Base-by-base conservation (phyloP, 257 asterid species). In the Haberlea rhodopensis region DNA sequence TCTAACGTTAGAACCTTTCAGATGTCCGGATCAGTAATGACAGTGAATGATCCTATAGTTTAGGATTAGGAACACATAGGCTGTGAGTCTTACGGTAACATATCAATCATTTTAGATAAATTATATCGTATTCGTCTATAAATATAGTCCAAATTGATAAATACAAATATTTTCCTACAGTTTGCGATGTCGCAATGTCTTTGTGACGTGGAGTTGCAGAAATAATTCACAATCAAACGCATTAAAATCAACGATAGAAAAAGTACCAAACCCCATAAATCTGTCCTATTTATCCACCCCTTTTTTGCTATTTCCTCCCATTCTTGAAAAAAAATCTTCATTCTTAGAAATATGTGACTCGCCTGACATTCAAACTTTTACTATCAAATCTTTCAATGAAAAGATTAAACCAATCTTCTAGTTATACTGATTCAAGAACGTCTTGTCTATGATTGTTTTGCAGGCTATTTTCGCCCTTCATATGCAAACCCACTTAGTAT, bases 181-280 rank as follows among this genome's bases (percentile, higher is more conserved):
- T 68, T 66, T 52, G 67, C 63, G 74, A 74, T 40, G 28, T 57
- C 67, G 43, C 67, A 67, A 59, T 55, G 53, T 70, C 74, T 70
- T 49, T 77, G 75, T 75, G 83, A 83, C 86, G 90, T 82, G 82
- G 81, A 83, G 45, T 81, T 66, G 62, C 77, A 51, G 71, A 48
- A 55, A 71, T 73, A 76, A 71, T 71, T 71, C 75, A 73, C 78
- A 29, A 29, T 4, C 0, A 29, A 2, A 4, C 5, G 6, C 34
- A 5, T 2, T 29, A 29, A 5, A 29, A 68, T 68, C 70, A 71
- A 16, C 73, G n/a, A 40, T 45, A 52, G 32, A 46, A 52, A 59
- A 40, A 16, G n/a, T 43, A 8, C 21, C 20, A 65, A 19, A 54
- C n/a, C 45, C 53, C 71, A 54, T 15, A 67, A 40, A 40, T 53